Evolutionary conservation across 306 rosid species (phyloP).

Genomic region (Senna siamea): DNA sequence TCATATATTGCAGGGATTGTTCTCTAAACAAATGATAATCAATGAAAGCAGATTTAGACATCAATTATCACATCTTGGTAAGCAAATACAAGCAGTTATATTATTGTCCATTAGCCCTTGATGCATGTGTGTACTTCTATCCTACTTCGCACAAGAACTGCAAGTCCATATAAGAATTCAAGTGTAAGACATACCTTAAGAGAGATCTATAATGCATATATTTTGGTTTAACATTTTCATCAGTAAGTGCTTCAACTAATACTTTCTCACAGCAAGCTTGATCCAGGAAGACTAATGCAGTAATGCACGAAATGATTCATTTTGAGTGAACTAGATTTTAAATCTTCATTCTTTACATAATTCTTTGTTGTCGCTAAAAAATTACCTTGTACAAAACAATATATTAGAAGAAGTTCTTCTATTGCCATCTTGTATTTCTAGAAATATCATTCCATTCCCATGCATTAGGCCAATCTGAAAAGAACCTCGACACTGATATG

Average conservation of each 20-base stretch:
- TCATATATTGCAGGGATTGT: constrained; percentile 47
- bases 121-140: background rate
- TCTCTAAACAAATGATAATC: constrained; percentile 36
- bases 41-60: constrained; percentile 2
- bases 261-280: too few species aligned
- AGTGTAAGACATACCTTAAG: background rate
- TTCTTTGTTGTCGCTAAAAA: background rate
- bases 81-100: background rate
- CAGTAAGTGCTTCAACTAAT: background rate
- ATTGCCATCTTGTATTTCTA: background rate
- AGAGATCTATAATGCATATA: background rate
- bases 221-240: background rate
- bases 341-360: background rate
- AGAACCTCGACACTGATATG: too few species aligned
- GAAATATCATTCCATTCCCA: background rate
- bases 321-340: background rate
- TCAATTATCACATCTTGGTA: background rate
- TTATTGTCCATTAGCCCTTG: background rate
- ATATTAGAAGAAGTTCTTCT: background rate
- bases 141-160: too few species aligned
- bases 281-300: background rate
- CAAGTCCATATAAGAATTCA: too few species aligned
- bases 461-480: background rate
- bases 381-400: background rate
- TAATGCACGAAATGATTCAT: background rate